phyloP scores from a whole-genome alignment of 148 eudicot species.

The Spergularia marina region DNA sequence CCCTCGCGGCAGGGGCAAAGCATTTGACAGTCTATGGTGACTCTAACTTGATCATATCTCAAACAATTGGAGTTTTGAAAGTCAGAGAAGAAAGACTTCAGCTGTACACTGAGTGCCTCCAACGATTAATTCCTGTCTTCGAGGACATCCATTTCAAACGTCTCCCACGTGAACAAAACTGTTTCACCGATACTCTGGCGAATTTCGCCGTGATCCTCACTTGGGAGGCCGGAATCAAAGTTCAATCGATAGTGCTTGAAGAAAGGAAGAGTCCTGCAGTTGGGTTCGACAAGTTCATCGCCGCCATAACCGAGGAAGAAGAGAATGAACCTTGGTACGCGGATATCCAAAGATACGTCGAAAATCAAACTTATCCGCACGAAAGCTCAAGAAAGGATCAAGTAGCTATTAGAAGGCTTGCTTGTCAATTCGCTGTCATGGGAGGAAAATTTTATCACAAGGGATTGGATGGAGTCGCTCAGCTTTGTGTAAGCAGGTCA shows the following conservation, averaged over 20 bases:
- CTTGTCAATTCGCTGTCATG: not conserved
- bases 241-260: not conserved
- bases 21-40: no score
- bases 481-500: not conserved
- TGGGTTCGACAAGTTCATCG: not conserved
- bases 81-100: no score
- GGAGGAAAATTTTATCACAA: not conserved
- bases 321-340: not conserved
- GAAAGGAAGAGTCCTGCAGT: not conserved
- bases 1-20: no score
- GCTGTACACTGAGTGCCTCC: no score
- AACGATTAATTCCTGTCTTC: no score
- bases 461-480: not conserved
- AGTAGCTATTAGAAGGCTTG: not conserved
- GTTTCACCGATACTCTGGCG: not conserved
- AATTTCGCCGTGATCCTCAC: no score
- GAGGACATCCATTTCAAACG: no score
- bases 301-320: not conserved
- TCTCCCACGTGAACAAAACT: no score
- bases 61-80: no score
- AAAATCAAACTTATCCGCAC: not conserved
- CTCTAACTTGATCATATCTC: no score
- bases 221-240: not conserved
- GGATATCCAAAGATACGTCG: not conserved
- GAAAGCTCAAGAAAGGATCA: not conserved